phyloP scores from a whole-genome alignment of 1,139 yeast genomes.

The Nakaseomyces sp. region DNA sequence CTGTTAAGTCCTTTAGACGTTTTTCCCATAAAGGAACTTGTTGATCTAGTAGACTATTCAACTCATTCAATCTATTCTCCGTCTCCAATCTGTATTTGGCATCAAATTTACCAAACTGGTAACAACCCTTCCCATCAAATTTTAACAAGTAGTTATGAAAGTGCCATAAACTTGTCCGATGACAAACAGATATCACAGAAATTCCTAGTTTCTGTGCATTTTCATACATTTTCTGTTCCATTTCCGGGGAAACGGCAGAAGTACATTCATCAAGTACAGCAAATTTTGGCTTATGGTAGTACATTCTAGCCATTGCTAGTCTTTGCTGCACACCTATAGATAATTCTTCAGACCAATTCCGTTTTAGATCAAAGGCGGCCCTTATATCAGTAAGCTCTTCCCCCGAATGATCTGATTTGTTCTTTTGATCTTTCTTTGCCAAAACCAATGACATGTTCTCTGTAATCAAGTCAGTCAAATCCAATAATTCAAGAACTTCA shows the following conservation, averaged over 20 bases:
- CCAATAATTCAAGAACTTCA: slow-evolving; percentile 51
- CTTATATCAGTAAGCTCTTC: slow-evolving; percentile 18
- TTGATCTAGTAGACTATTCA: slow-evolving; percentile 54
- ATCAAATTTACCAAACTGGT: slow-evolving; percentile 58
- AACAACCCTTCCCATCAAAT: slow-evolving; percentile 78
- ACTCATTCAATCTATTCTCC: slow-evolving; percentile 60
- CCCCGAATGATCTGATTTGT: slow-evolving; percentile 15
- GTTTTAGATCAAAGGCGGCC: slow-evolving; percentile 55
- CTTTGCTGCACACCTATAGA: slow-evolving; percentile 91
- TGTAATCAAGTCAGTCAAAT: slow-evolving; percentile 47
- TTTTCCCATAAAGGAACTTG: slow-evolving; percentile 60
- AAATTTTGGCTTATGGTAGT: slow-evolving; percentile 83
- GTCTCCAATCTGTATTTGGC: slow-evolving; percentile 58
- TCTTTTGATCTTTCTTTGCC: slow-evolving; percentile 19
- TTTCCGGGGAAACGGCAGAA: slow-evolving; percentile 82
- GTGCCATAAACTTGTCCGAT: slow-evolving; percentile 87
- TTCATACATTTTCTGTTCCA: slow-evolving; percentile 83
- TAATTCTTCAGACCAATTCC: slow-evolving; percentile 85
- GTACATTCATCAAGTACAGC: slow-evolving; percentile 96
- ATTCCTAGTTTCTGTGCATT: slow-evolving; percentile 77
- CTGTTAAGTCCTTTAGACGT: slow-evolving; percentile 49
- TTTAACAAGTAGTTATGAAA: slow-evolving; percentile 77
- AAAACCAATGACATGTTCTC: slow-evolving; percentile 33
- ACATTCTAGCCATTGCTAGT: slow-evolving; percentile 86
- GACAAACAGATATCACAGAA: slow-evolving; percentile 83